These are phyloP conservation scores for Penicillium roqueforti DNA, from an alignment of 495 filamentous ascomycete genomes.

Conservation along the genomic window DNA sequence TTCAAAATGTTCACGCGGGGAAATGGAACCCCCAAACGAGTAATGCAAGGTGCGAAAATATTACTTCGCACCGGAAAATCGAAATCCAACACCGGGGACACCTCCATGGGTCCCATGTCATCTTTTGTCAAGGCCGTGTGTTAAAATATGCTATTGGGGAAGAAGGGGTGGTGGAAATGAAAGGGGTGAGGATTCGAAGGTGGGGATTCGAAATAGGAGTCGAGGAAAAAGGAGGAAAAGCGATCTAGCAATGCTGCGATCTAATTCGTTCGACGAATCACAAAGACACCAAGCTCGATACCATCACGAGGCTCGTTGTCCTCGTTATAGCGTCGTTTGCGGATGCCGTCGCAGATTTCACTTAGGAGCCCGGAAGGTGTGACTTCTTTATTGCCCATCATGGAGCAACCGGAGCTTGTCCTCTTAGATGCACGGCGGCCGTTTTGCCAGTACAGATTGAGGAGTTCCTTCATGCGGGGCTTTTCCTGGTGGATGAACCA, in stretches of 20 bases:
- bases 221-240: background rate
- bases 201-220: no score
- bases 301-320: conserved; percentile 44
- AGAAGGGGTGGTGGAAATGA: conserved; percentile 16
- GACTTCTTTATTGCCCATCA: conserved; percentile 40
- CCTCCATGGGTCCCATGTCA: conserved; percentile 18
- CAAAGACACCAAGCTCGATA: conserved; percentile 60
- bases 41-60: conserved; percentile 18
- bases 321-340: conserved; percentile 42
- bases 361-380: conserved; percentile 54
- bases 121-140: conserved; percentile 16
- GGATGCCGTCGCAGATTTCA: conserved; percentile 62
- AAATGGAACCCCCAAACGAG: conserved; percentile 11
- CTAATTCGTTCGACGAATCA: conserved; percentile 51
- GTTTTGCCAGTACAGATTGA: conserved; percentile 56
- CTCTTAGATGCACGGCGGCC: conserved; percentile 40
- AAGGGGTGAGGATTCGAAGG: conserved; percentile 5
- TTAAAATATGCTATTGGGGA: conserved; percentile 22
- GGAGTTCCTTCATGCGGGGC: conserved; percentile 56
- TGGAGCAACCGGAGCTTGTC: conserved; percentile 20
- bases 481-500: conserved; percentile 73
- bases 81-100: conserved; percentile 22
- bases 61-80: conserved; percentile 11
- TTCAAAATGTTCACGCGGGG: conserved; percentile 9
- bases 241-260: conserved; percentile 1